Base-by-base conservation (phyloP, 441 rosid species). In the Eutrema salsugineum region DNA sequence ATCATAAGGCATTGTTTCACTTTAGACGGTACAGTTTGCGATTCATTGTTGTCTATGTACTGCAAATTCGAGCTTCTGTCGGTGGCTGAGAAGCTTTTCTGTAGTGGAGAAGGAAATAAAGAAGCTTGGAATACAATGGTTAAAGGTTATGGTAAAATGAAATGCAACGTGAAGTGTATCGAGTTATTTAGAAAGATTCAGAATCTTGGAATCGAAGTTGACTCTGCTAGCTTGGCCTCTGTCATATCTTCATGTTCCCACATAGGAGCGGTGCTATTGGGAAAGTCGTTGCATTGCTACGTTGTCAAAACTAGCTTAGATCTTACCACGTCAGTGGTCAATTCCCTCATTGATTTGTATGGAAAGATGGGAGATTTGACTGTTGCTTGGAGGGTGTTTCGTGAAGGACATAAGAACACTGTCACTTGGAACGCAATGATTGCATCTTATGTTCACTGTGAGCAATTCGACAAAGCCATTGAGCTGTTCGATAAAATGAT, bases 401-500 rank as follows among this genome's bases (percentile, higher is more conserved):
- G 51, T 46, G 77, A 61, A 61, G 76, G 73, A 33, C 76, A 76
- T 44, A 81, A 56, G 58, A 82, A 76, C 68, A 32, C n/a, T 20
- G 71, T 83, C 5, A 77, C 91, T 20, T 86, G 88, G 88, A 86
- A 84, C 73, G n/a, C 80, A 24, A 66, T 81, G 84, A 80, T 84
- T 39, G 82, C 83, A 10, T 76, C 78, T 14, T 83, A 80, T 55
- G 70, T 63, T 68, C 75, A 65, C 54, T 70, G 66, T 38, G 81
- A 75, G 55, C 77, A 61, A 40, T 66, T 68, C 30, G 75, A 67
- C 5, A 84, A 73, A 73, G 91, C 87, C 53, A 28, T 83, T 54
- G 64, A 77, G 28, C 77, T 84, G 49, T 86, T 84, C 62, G 83
- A 84, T 58, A 66, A 72, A 64, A 80, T 86, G 88, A 43, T 83